A percentile compares a stretch with the other conserved stretches of the same genome.
Evolutionary conservation across 2,329 filamentous ascomycete genomes (phyloP).

Genomic region (Coniosporium uncinatum): DNA sequence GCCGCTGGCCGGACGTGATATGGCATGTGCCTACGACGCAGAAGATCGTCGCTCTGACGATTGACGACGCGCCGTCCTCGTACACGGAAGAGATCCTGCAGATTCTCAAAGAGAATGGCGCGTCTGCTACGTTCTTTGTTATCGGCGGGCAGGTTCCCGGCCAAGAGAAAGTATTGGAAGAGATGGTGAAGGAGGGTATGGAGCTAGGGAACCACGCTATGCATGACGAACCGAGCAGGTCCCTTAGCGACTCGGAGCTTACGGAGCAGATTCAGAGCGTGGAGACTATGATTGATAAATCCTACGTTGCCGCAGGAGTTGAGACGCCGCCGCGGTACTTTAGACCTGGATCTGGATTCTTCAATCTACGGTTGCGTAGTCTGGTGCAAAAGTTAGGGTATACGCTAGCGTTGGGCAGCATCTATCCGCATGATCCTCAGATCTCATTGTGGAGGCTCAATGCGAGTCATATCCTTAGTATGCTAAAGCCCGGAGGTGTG

Average conservation of each 20-base stretch:
- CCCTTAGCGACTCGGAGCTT: slow-evolving; percentile 54
- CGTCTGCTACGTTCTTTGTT: slow-evolving; percentile 81
- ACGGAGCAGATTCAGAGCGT: slow-evolving; percentile 59
- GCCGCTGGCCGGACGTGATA: slow-evolving; percentile 71
- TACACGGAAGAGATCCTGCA: slow-evolving; percentile 67
- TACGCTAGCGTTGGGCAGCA: slow-evolving; percentile 70
- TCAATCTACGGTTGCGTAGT: slow-evolving; percentile 63
- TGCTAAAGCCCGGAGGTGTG: slow-evolving; percentile 70
- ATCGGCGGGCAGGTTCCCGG: slow-evolving; percentile 72
- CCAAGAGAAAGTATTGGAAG: slow-evolving; percentile 38
- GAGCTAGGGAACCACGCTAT: slow-evolving; percentile 83
- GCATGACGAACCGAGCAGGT: slow-evolving; percentile 72
- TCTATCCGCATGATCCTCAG: slow-evolving; percentile 93
- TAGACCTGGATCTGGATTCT: slow-evolving; percentile 80
- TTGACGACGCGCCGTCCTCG: slow-evolving; percentile 79
- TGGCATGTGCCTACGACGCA: slow-evolving; percentile 53
- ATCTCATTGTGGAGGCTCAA: slow-evolving; percentile 65
- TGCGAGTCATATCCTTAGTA: slow-evolving; percentile 73
- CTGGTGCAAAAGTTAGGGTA: slow-evolving; percentile 58
- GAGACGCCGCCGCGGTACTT: slow-evolving; percentile 60
- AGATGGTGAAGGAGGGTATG: slow-evolving; percentile 46
- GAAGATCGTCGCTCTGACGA: slow-evolving; percentile 74
- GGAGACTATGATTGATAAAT: slow-evolving; percentile 50
- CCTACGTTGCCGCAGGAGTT: slow-evolving; percentile 39
- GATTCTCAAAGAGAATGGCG: slow-evolving; percentile 57